These are phyloP conservation scores for Mangifera indica DNA, from an alignment of 345 rosid species.

Conservation along the genomic window DNA sequence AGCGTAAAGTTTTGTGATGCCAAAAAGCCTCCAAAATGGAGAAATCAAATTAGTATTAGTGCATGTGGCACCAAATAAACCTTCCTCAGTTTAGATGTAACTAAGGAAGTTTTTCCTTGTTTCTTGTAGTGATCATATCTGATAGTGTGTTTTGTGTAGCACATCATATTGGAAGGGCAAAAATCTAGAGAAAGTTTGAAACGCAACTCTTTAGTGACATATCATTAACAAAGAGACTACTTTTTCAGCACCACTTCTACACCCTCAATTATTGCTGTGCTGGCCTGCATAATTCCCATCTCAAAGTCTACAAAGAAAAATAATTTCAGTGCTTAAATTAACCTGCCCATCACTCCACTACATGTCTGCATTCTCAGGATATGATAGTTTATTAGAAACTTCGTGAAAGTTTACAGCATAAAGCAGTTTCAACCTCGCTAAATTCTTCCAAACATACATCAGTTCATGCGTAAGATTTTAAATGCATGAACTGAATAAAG, in stretches of 20 bases:
- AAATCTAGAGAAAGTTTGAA: conserved; percentile 19
- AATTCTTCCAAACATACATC: not conserved
- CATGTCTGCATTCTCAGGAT: not conserved
- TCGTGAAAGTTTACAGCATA: not conserved
- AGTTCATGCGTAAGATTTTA: no score
- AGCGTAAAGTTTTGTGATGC: not conserved
- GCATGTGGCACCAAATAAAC: conserved; percentile 26
- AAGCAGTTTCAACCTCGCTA: not conserved
- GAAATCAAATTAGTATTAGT: not conserved
- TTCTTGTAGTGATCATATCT: not conserved
- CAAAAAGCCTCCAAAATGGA: conserved; percentile 11
- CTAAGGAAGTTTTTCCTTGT: not conserved
- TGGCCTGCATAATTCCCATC: not conserved
- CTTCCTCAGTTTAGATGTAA: conserved; percentile 30
- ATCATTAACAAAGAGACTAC: not conserved
- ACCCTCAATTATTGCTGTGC: conserved; percentile 14
- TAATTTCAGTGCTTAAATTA: not conserved
- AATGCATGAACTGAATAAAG: no score
- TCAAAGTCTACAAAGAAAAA: not conserved
- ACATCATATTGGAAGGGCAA: not conserved
- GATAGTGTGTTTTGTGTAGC: not conserved
- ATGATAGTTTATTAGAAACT: not conserved
- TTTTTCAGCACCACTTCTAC: not conserved
- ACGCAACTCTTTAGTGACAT: conserved; percentile 20
- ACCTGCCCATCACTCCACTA: not conserved